Evolutionary conservation across 1,139 yeast genomes (phyloP), one percentile per base, ranked within the genome.

Genomic region (Pichia norvegensis): DNA sequence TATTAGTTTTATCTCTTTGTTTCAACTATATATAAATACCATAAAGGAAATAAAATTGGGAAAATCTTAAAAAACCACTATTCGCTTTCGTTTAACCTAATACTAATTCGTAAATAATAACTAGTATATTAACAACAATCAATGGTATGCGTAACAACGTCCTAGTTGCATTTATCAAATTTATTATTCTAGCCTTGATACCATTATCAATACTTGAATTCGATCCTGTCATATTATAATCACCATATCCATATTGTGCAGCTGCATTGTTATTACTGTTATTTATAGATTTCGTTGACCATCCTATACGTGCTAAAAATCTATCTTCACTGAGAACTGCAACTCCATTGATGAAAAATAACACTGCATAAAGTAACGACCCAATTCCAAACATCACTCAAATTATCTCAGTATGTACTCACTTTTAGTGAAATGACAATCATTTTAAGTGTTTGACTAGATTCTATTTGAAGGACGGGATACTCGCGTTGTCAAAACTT

Each of bases 271-370:
- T 10, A 33, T 43, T 46, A 3, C 22, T 38, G 33, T 38, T 39
- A 10, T 36, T 36, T 2, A 41, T 43, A 6, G 43, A 17, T 11
- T 41, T 40, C 3, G 53, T 23, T 11, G 54, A 41, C 62, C 77
- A 68, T 16, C 80, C 80, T 44, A 75, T 79, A 62, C 95, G 68
- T 54, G 82, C 81, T 46, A 86, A 69, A 60, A 86, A 86, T 50
- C 95, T 69, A 61, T 86, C 95, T 58, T 86, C 95, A 56, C 85
- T 82, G 42, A 86, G 70, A 38, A 86, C 83, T 1, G 95, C 95
- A 27, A 85, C 75, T 1, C 92, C 79, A 62, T 86, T 86, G 45
- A 85, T 75, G 48, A 83, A 66, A 49, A 86, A 70, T 35, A 85
- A 64, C n/a, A 75, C 70, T 45, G 79, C 70, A 63, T 83, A 84